Evolutionary conservation across 441 rosid genomes (phyloP).

Genomic region (Euphorbia celastroides): DNA sequence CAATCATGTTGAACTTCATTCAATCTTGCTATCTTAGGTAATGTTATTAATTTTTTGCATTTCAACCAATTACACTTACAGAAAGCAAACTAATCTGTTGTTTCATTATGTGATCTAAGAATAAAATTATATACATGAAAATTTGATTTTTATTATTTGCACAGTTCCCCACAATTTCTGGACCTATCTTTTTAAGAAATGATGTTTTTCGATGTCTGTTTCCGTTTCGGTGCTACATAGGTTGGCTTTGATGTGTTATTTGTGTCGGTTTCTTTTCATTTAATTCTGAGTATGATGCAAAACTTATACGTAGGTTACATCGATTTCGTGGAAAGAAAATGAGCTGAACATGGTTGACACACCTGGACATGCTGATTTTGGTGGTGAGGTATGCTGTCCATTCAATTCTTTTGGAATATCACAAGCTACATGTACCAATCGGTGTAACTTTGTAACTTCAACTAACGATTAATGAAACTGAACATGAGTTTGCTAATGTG

Average conservation of each 20-base stretch:
- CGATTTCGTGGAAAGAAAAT: slow-evolving; percentile 73
- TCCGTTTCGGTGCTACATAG: too few species aligned
- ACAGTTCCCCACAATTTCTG: too few species aligned
- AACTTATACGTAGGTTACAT: slow-evolving; percentile 60
- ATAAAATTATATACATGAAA: too few species aligned
- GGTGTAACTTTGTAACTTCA: not conserved
- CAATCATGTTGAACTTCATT: too few species aligned
- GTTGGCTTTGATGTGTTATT: not conserved
- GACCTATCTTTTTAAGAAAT: too few species aligned
- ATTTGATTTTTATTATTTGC: too few species aligned
- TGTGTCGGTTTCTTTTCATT: not conserved
- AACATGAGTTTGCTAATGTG: not conserved
- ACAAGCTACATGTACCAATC: slow-evolving; percentile 1
- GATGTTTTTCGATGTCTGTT: too few species aligned
- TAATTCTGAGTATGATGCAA: not conserved
- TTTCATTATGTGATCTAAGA: too few species aligned
- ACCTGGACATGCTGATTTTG: slow-evolving; percentile 99
- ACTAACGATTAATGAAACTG: not conserved
- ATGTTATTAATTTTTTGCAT: too few species aligned
- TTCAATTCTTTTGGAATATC: not conserved
- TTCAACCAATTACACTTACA: too few species aligned
- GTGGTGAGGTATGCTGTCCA: slow-evolving; percentile 75
- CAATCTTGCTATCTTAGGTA: too few species aligned
- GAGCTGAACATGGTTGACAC: slow-evolving; percentile 98
- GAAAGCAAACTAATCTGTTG: too few species aligned